Base-by-base conservation (phyloP, 257 asterid genomes). In the Solanum peruvianum region DNA sequence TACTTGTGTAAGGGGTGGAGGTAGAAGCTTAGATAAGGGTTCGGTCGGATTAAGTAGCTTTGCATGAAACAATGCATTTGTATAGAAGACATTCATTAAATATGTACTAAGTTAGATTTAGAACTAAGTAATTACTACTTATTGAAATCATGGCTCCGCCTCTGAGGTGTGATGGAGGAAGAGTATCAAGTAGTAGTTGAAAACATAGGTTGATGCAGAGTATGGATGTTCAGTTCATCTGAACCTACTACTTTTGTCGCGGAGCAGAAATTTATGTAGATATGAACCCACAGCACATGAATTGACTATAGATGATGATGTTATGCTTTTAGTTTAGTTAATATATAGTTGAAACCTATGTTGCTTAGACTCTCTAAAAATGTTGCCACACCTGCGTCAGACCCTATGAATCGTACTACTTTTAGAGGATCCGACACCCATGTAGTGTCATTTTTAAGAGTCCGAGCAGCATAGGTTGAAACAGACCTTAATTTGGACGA, bases 361-460 rank as follows among this genome's bases (percentile, higher is more conserved):
- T 0, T 33, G 4, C 14, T 70, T 33, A 0, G 44, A 70, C 77
- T 70, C 44, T 67, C 8, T 9, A 31, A 31, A 31, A 70, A 70
- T 70, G 8, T 31, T 70, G 0, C 0, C n/a, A 0, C 77, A 15
- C n/a, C 21, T 14, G 3, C 0, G 14, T 15, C 0, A 0, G 77
- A 70, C 8, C 76, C 42, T 15, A 0, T 23, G 31, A 70, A 70
- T 0, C 0, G 0, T 69, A 70, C 42, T 70, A 1, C 76, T 31
- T 70, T 15, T 70, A 11, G n/a, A 70, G 76, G n/a, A 31, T 13
- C 6, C 0, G 12, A 69, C 76, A 69, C 7, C 3, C 76, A 69
- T 20, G 2, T 0, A 8, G 23, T 69, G 42, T 2, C 77, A 70
- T 15, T 0, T 31, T 70, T 70, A 4, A 70, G 44, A 70, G 41